These are phyloP conservation scores for Schizophyllum amplum DNA, from an alignment of 1,284 basidiomycete genomes.

Conservation along the genomic window DNA sequence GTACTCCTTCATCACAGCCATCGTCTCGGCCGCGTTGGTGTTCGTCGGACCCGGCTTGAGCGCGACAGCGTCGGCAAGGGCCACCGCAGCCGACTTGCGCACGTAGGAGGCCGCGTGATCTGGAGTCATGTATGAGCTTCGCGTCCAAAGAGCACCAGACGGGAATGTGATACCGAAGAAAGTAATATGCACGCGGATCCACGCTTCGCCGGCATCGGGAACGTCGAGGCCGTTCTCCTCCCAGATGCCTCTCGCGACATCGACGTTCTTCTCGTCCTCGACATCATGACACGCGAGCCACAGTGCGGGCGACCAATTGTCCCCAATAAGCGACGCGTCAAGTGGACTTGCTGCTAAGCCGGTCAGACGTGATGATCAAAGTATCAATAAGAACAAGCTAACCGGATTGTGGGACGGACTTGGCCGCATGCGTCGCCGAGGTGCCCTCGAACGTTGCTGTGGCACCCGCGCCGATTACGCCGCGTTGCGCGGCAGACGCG, in stretches of 20 bases:
- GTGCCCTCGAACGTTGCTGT: neutral
- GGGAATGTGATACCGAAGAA: constrained; percentile 54
- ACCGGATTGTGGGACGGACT: neutral
- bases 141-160: neutral
- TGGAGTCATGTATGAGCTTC: constrained; percentile 22
- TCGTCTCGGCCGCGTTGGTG: constrained; percentile 16
- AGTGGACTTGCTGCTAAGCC: neutral
- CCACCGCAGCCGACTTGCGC: constrained; percentile 63
- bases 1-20: constrained; percentile 54
- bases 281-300: constrained; percentile 86
- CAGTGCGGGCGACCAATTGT: constrained; percentile 73
- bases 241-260: constrained; percentile 82
- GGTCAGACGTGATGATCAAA: neutral
- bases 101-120: constrained; percentile 82
- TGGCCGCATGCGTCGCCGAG: neutral
- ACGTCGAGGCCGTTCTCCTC: constrained; percentile 96
- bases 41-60: constrained; percentile 66
- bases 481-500: neutral
- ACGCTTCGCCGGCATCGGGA: constrained; percentile 37
- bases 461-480: neutral
- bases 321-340: neutral
- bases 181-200: constrained; percentile 21
- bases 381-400: neutral
- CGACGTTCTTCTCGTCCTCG: constrained; percentile 84
- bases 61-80: constrained; percentile 74